Evolutionary conservation across 148 eudicot species (phyloP).

Genomic region (Arctostaphylos glauca): DNA sequence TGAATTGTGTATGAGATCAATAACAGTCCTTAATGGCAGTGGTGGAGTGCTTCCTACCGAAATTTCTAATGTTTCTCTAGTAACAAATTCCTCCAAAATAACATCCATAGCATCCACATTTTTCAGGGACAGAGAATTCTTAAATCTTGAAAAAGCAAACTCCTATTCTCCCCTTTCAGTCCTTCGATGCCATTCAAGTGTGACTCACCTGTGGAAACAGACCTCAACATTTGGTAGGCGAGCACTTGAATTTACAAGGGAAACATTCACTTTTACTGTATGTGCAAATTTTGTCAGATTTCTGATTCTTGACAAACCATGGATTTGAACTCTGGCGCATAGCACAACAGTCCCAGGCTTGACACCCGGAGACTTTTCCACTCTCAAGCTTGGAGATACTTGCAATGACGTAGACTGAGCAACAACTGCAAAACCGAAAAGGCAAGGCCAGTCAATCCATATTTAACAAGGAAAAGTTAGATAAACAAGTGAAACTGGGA

Average conservation of each 20-base stretch:
- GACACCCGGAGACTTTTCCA: slow-evolving; percentile 59
- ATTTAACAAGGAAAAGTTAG: not conserved
- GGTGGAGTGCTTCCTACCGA: not conserved
- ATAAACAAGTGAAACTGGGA: not conserved
- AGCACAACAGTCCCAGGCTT: slow-evolving; percentile 49
- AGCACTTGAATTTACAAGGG: slow-evolving; percentile 39
- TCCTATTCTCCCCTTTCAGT: not conserved
- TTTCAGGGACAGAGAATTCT: not conserved
- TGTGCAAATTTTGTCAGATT: slow-evolving; percentile 57
- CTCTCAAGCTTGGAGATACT: slow-evolving; percentile 46
- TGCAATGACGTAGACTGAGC: slow-evolving; percentile 36
- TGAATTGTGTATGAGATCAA: not conserved
- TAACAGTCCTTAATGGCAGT: not conserved
- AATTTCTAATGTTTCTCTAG: not conserved
- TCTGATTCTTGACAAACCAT: slow-evolving; percentile 66
- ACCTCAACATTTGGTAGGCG: slow-evolving; percentile 53
- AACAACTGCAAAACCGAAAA: slow-evolving; percentile 47
- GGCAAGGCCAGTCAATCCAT: not conserved
- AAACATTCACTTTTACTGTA: slow-evolving; percentile 61
- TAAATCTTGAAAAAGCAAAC: not conserved
- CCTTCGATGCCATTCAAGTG: not conserved
- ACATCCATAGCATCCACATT: not conserved
- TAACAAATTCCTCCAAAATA: not conserved
- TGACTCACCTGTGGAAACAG: slow-evolving; percentile 85
- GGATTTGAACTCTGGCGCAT: slow-evolving; percentile 62